A percentile compares a stretch with the other conserved stretches of the same genome.
Conservation (phyloP, 208 protist species). For the Trypanosoma lewisi region DNA sequence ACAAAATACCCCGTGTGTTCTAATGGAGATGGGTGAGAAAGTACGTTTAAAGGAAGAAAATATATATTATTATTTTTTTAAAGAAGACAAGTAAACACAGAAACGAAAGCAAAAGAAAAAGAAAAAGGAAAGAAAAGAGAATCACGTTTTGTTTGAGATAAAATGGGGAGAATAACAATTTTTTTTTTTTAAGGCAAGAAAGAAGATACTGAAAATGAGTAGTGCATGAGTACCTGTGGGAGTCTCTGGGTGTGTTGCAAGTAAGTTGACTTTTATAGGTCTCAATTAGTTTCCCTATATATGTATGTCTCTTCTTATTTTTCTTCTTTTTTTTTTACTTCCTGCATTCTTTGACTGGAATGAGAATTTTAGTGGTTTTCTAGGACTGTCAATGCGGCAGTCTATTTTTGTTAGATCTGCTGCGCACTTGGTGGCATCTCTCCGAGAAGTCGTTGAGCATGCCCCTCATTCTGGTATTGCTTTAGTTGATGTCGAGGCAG, state of each 20-base stretch:
- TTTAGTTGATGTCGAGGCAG: constrained; percentile 19
- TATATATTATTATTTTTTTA: too few species aligned
- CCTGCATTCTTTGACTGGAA: neutral
- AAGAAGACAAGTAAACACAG: neutral
- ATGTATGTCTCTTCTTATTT: neutral
- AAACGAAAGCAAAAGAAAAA: neutral
- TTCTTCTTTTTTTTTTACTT: neutral
- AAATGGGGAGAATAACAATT: neutral
- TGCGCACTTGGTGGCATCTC: neutral
- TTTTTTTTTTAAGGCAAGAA: constrained; percentile 1
- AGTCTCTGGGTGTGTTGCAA: too few species aligned
- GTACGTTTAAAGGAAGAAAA: constrained; percentile 4
- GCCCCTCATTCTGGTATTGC: constrained; percentile 23
- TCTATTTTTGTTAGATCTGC: neutral
- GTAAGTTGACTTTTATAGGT: too few species aligned
- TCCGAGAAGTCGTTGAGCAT: constrained; percentile 20
- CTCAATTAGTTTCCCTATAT: neutral
- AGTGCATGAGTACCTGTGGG: too few species aligned
- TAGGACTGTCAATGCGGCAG: constrained; percentile 12
- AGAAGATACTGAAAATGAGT: too few species aligned
- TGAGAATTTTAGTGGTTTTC: neutral
- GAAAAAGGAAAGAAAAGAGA: neutral
- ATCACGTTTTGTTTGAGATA: neutral
- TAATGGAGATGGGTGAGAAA: neutral
- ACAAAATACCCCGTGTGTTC: too few species aligned